Conservation (phyloP, 192 early-diverging fungal genomes). For the Backusella parvicylindrica region DNA sequence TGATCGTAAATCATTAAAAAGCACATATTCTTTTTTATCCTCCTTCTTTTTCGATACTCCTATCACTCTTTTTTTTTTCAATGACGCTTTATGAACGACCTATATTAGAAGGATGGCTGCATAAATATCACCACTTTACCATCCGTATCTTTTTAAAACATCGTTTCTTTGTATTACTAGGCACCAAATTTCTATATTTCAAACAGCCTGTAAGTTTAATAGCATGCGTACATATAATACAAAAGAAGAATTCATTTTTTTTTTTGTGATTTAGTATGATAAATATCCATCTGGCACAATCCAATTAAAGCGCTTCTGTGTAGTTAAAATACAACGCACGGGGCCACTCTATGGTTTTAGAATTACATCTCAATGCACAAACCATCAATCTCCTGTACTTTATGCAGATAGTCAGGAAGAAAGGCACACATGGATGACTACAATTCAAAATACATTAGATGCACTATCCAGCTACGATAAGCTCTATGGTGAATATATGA, state of each 20-base stretch:
- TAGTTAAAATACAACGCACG: not conserved
- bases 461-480: not conserved
- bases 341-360: not conserved
- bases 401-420: not conserved
- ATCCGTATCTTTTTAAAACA: too few relatives aligned
- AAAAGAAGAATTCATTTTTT: not conserved
- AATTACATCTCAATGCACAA: not conserved
- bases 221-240: not conserved
- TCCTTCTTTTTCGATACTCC: not conserved
- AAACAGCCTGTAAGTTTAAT: not conserved
- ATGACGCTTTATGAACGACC: not conserved
- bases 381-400: not conserved
- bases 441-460: not conserved
- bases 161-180: not conserved
- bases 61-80: not conserved
- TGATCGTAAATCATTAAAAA: not conserved
- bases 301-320: not conserved
- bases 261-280: not conserved
- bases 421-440: not conserved
- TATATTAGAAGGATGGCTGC: not conserved
- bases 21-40: not conserved
- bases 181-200: not conserved
- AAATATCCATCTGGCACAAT: not conserved
- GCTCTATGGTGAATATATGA: not conserved
- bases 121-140: too few relatives aligned